Evolutionary conservation across 345 rosid genomes (phyloP).

Genomic region (Syzygium aromaticum): DNA sequence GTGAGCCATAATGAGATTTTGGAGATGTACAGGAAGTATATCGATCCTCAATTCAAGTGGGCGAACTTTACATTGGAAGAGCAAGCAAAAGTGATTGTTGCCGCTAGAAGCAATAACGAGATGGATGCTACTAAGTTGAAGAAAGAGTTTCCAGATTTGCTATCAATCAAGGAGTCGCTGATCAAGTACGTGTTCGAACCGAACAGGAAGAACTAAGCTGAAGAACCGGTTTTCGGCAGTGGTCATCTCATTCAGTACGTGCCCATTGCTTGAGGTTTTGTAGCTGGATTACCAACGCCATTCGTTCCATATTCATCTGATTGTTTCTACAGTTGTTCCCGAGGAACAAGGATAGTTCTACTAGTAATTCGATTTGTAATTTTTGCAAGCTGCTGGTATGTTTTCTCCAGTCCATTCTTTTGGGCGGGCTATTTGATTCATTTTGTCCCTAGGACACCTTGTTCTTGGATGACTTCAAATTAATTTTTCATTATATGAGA

Average conservation of each 20-base stretch:
- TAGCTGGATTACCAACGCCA: not conserved
- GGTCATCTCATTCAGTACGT: not conserved
- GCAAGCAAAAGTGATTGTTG: constrained; percentile 45
- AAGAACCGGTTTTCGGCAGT: not conserved
- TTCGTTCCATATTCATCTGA: not conserved
- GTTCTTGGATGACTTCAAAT: not conserved
- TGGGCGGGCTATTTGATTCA: not conserved
- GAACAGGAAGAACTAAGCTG: constrained; percentile 17
- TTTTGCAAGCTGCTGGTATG: not conserved
- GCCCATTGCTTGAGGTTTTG: not conserved
- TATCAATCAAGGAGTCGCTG: constrained; percentile 38
- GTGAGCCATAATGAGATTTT: constrained; percentile 45
- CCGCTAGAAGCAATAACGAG: constrained; percentile 48
- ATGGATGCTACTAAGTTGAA: constrained; percentile 41
- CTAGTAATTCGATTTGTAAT: not conserved
- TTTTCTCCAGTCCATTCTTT: not conserved
- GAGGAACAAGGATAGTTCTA: not conserved
- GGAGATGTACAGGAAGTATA: constrained; percentile 42
- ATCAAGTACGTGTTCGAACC: constrained; percentile 31
- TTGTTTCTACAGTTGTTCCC: not conserved
- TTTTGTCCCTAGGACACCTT: not conserved
- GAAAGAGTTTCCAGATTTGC: constrained; percentile 35
- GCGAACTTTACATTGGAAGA: constrained; percentile 36
- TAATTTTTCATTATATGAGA: not conserved
- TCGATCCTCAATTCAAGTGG: constrained; percentile 28